phyloP scores from a whole-genome alignment of 169 alveolate species.

The Ichthyophthirius multifiliis region DNA sequence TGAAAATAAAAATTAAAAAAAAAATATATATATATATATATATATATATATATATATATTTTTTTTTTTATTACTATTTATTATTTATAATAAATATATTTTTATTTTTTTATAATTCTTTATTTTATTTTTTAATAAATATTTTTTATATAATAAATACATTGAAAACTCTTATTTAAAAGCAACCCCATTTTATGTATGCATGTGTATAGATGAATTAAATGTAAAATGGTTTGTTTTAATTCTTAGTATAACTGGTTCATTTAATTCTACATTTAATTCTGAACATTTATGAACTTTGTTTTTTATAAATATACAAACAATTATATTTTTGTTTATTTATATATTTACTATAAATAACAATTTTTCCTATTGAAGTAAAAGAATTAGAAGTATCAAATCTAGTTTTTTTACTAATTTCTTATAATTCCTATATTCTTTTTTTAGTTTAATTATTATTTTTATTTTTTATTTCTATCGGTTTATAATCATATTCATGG shows the following conservation, averaged over 20 bases:
- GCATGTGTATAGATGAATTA: neutral
- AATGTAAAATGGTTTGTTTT: neutral
- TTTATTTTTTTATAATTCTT: no score
- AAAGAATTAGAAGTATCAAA: neutral
- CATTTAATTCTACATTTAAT: neutral
- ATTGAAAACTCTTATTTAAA: neutral
- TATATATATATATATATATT: no score
- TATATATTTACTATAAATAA: neutral
- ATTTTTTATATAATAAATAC: no score
- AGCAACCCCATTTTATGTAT: neutral
- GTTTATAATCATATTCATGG: neutral
- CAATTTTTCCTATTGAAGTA: neutral
- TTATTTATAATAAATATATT: no score
- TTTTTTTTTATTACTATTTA: no score
- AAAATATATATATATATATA: no score
- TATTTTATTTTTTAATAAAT: no score
- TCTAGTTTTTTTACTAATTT: neutral
- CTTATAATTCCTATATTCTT: no score
- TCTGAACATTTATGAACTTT: neutral
- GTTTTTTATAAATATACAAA: neutral
- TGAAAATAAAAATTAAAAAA: neutral
- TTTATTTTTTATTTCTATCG: neutral
- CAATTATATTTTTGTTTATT: neutral
- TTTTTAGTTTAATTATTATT: neutral
- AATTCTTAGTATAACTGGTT: neutral